Evolutionary conservation across 768 basidiomycete genomes (phyloP).

Genomic region (Rhizopogon salebrosus): DNA sequence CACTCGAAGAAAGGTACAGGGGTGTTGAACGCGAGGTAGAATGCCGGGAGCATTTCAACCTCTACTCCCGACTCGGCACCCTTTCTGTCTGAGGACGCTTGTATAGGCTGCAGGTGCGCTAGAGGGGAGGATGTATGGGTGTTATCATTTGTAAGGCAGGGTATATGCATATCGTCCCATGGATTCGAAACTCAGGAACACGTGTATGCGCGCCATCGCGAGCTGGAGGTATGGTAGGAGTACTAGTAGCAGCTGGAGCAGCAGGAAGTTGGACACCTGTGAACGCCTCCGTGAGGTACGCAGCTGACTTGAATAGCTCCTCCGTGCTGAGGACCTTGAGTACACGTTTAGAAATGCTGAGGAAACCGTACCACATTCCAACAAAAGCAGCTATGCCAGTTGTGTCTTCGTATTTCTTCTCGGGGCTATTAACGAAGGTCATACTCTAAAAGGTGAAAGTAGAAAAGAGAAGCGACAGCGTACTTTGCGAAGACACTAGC

Average conservation of each 20-base stretch:
- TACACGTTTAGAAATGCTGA: neutral
- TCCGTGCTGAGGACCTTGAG: constrained; percentile 45
- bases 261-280: constrained; percentile 21
- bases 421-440: neutral
- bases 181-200: neutral
- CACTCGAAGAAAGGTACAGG: constrained; percentile 60
- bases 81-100: too few species aligned
- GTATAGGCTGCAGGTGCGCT: neutral
- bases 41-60: constrained; percentile 41
- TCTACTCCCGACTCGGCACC: neutral
- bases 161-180: neutral
- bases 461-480: constrained; percentile 4
- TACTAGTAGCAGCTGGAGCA: neutral
- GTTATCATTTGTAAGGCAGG: neutral
- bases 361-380: constrained; percentile 51
- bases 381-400: constrained; percentile 50
- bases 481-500: constrained; percentile 46
- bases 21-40: constrained; percentile 65
- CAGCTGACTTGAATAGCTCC: constrained; percentile 71
- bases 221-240: neutral
- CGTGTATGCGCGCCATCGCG: neutral
- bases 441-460: neutral
- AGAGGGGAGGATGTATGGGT: neutral
- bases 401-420: constrained; percentile 55
- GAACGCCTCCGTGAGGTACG: constrained; percentile 69